Percentiles rank a stretch among this genome's conserved stretches.
Evolutionary conservation across 1,284 basidiomycete species (phyloP).

Genomic region (Rhizoctonia solani): DNA sequence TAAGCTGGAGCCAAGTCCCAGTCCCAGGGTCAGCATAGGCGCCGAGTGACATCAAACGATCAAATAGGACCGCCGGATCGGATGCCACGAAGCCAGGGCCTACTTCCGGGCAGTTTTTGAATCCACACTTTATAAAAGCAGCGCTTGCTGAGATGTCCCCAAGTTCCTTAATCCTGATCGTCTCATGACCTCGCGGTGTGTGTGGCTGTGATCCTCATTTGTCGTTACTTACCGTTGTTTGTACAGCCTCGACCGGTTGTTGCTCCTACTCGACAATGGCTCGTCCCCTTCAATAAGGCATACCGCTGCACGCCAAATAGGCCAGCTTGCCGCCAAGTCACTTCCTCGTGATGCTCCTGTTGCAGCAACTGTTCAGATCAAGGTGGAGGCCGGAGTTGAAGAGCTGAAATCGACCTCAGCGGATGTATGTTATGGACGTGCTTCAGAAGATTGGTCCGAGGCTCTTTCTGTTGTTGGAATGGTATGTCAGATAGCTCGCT

Average conservation of each 20-base stretch:
- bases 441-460: slow-evolving; percentile 73
- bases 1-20: too few species aligned
- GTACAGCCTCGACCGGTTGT: slow-evolving; percentile 86
- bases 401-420: slow-evolving; percentile 24
- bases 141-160: background rate
- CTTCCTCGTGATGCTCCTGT: slow-evolving; percentile 71
- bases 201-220: slow-evolving; percentile 29
- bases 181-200: slow-evolving; percentile 31
- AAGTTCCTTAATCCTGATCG: slow-evolving; percentile 15
- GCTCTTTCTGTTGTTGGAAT: slow-evolving; percentile 81
- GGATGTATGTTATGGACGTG: slow-evolving; percentile 50
- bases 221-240: slow-evolving; percentile 10
- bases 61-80: background rate
- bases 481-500: slow-evolving; percentile 50
- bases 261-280: slow-evolving; percentile 87
- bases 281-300: slow-evolving; percentile 83
- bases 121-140: slow-evolving; percentile 30
- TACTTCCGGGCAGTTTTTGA: background rate
- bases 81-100: slow-evolving; percentile 4
- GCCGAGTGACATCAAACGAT: slow-evolving; percentile 3
- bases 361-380: slow-evolving; percentile 46
- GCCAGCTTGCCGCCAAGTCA: slow-evolving; percentile 82
- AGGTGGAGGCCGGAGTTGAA: slow-evolving; percentile 57
- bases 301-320: slow-evolving; percentile 91
- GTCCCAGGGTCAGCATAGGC: background rate